Conservation (phyloP, 441 rosid genomes). For the Adansonia rubrostipa region DNA sequence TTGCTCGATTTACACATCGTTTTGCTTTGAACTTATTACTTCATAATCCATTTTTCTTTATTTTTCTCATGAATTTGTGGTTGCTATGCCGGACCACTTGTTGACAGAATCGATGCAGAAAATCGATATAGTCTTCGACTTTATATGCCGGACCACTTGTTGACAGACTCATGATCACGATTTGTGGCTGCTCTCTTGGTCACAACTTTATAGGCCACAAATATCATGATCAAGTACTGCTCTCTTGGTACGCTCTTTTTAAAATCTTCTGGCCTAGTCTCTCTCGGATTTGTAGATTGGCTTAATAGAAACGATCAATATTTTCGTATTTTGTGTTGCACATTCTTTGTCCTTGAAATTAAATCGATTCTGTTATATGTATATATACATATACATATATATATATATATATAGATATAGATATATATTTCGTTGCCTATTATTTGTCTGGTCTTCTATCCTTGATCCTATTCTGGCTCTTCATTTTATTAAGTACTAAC, state of each 20-base stretch:
- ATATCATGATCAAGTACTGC: slow-evolving; percentile 24
- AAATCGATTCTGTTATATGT: too few relatives aligned
- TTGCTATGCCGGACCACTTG: slow-evolving; percentile 68
- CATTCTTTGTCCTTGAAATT: not conserved
- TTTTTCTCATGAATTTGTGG: not conserved
- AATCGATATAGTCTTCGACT: slow-evolving; percentile 12
- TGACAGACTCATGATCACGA: too few relatives aligned
- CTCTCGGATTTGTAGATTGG: not conserved
- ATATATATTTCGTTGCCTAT: not conserved
- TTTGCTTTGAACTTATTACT: not conserved
- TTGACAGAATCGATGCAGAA: slow-evolving; percentile 10
- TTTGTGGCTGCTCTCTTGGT: too few relatives aligned
- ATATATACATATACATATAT: not conserved
- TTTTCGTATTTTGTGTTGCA: not conserved
- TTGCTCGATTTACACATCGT: slow-evolving; percentile 23
- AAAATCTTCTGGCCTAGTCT: slow-evolving; percentile 10
- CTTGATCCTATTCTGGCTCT: too few relatives aligned
- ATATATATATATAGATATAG: too few relatives aligned
- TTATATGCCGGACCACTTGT: not conserved
- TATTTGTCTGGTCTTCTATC: not conserved
- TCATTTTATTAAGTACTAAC: too few relatives aligned
- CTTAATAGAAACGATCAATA: not conserved
- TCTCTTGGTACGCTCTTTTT: slow-evolving; percentile 2
- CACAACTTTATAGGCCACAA: too few relatives aligned
- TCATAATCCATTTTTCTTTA: too few relatives aligned